These are phyloP conservation scores for Ambrosia trifida DNA, from an alignment of 129 eudicot genomes.

Conservation along the genomic window DNA sequence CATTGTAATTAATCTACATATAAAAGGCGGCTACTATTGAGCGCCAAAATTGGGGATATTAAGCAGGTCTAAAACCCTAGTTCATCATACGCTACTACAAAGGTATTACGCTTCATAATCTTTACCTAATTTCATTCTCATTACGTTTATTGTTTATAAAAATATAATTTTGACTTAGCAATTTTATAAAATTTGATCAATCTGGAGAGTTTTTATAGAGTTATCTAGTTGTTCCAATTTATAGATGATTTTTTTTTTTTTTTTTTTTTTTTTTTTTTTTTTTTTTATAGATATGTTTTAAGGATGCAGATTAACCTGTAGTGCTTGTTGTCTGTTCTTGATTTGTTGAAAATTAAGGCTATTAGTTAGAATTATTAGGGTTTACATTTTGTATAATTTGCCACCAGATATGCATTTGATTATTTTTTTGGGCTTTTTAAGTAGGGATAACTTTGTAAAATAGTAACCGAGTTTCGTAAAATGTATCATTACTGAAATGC, in stretches of 20 bases:
- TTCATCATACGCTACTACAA: not conserved
- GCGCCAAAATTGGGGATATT: conserved; percentile 26
- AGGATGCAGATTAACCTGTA: not conserved
- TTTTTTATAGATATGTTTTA: conserved; percentile 6
- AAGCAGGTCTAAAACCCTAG: conserved; percentile 12
- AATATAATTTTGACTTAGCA: not conserved
- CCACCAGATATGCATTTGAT: no score
- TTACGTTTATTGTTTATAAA: not conserved
- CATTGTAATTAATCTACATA: not conserved
- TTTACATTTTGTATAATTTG: not conserved
- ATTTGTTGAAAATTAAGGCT: not conserved
- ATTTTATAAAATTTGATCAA: not conserved
- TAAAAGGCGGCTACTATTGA: not conserved
- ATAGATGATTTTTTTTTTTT: no score
- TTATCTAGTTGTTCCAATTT: not conserved
- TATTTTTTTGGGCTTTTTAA: no score
- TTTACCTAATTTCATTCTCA: not conserved
- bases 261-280: no score
- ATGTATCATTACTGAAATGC: no score
- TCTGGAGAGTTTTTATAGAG: not conserved
- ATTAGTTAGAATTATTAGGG: conserved; percentile 11
- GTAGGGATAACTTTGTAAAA: no score
- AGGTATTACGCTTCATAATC: conserved; percentile 5
- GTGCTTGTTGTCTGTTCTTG: not conserved
- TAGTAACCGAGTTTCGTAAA: no score